Evolutionary conservation across 306 rosid species (phyloP).

Genomic region (Lathyrus sativus): DNA sequence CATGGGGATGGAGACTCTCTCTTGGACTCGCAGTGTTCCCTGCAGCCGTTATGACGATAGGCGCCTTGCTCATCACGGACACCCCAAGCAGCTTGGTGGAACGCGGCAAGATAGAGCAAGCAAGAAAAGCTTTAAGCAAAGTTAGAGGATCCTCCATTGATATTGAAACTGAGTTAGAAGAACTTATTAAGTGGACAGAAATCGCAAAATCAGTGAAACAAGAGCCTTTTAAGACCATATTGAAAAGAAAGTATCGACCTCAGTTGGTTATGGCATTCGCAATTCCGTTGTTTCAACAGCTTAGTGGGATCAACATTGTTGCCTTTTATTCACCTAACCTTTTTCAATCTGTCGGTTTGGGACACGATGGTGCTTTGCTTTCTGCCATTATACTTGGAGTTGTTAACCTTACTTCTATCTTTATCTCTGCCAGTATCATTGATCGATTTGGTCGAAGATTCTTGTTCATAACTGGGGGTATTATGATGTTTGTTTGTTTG

Average conservation of each 20-base stretch:
- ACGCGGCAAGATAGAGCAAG: constrained; percentile 54
- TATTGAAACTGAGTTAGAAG: constrained; percentile 52
- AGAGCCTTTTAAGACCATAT: constrained; percentile 56
- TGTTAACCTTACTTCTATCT: constrained; percentile 51
- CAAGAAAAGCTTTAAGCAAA: constrained; percentile 48
- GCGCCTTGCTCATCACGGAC: constrained; percentile 55
- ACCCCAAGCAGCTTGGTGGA: constrained; percentile 62
- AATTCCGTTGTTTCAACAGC: constrained; percentile 59
- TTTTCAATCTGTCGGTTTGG: constrained; percentile 65
- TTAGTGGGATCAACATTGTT: constrained; percentile 62
- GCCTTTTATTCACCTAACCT: constrained; percentile 74
- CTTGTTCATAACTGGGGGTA: constrained; percentile 61
- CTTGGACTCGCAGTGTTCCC: constrained; percentile 68
- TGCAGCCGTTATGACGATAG: constrained; percentile 48
- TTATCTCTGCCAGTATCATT: constrained; percentile 49
- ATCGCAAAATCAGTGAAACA: constrained; percentile 34
- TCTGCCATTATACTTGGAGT: constrained; percentile 58
- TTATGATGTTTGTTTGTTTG: constrained; percentile 55
- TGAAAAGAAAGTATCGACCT: constrained; percentile 61
- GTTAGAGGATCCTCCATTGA: constrained; percentile 49
- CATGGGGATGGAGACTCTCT: constrained; percentile 72
- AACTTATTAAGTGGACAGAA: constrained; percentile 39
- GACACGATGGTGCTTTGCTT: constrained; percentile 54
- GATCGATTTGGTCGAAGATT: constrained; percentile 70
- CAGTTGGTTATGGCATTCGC: constrained; percentile 59